These are phyloP conservation scores for Gnomoniopsis sp. DNA, from an alignment of 2,329 filamentous ascomycete species.

Conservation along the genomic window DNA sequence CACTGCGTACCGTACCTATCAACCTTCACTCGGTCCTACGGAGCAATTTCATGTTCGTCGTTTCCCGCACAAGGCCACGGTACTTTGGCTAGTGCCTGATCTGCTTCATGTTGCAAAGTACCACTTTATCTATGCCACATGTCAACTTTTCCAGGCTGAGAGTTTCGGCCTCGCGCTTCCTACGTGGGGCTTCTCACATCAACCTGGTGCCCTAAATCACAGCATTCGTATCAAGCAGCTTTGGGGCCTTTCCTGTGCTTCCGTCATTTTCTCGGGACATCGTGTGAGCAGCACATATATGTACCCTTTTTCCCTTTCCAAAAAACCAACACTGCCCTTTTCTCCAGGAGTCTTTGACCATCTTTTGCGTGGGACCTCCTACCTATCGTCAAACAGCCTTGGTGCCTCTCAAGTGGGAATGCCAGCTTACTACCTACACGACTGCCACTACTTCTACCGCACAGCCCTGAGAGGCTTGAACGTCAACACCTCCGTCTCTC, in stretches of 20 bases:
- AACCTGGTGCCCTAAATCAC: too few relatives aligned
- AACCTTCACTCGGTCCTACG: constrained; percentile 17
- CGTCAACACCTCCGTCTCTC: constrained; percentile 74
- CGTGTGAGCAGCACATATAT: constrained; percentile 3
- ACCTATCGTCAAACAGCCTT: background rate
- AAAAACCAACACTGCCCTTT: too few relatives aligned
- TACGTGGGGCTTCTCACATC: constrained; percentile 1
- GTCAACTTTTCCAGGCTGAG: constrained; percentile 12
- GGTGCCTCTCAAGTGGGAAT: constrained; percentile 47
- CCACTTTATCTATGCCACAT: constrained; percentile 11
- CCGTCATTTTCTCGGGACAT: background rate
- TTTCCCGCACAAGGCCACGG: background rate
- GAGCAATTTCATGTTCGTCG: constrained; percentile 12
- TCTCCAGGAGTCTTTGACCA: too few relatives aligned
- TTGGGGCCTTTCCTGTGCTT: background rate
- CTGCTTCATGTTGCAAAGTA: background rate
- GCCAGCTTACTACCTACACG: constrained; percentile 78
- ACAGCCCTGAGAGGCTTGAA: constrained; percentile 83
- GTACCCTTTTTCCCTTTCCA: constrained; percentile 1
- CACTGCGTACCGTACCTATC: background rate
- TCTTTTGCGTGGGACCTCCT: background rate
- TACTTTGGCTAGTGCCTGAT: background rate
- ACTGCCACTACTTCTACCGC: constrained; percentile 92
- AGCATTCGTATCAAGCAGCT: too few relatives aligned
- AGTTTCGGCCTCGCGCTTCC: too few relatives aligned